Conservation (phyloP, 805 yeast species). For the Hemisphaericaspora nanyangensis region DNA sequence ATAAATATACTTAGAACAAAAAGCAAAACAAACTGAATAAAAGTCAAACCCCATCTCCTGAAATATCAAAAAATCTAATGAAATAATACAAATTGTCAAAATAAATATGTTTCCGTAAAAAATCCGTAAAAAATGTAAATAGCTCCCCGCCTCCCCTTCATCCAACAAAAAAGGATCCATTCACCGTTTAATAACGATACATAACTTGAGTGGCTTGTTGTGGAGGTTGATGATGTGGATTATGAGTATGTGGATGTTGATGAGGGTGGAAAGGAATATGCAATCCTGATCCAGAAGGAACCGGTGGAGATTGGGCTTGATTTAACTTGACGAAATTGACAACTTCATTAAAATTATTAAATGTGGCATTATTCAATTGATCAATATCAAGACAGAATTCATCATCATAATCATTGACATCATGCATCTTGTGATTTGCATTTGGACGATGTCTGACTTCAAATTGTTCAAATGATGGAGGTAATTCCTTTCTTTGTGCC, state of each 20-base stretch:
- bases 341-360: constrained; percentile 5
- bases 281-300: too few relatives aligned
- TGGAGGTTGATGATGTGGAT: too few relatives aligned
- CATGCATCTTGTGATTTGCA: too few relatives aligned
- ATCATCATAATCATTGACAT: constrained; percentile 37
- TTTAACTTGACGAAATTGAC: constrained; percentile 3
- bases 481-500: constrained; percentile 1
- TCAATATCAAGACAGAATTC: constrained; percentile 42
- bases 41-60: neutral
- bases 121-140: too few relatives aligned
- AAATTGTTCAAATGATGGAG: constrained; percentile 8
- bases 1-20: neutral
- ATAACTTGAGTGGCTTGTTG: constrained; percentile 5
- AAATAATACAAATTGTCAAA: neutral
- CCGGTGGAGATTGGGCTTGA: constrained; percentile 2
- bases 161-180: too few relatives aligned
- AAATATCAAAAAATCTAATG: neutral
- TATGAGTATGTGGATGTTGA: constrained; percentile 1
- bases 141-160: too few relatives aligned
- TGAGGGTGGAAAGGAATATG: neutral
- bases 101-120: too few relatives aligned
- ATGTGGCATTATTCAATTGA: constrained; percentile 25
- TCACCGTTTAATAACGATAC: constrained; percentile 6
- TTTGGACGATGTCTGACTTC: neutral
- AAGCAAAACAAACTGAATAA: neutral